Conservation (phyloP, 371 early-diverging fungal species). For the Actinomortierella ambigua region DNA sequence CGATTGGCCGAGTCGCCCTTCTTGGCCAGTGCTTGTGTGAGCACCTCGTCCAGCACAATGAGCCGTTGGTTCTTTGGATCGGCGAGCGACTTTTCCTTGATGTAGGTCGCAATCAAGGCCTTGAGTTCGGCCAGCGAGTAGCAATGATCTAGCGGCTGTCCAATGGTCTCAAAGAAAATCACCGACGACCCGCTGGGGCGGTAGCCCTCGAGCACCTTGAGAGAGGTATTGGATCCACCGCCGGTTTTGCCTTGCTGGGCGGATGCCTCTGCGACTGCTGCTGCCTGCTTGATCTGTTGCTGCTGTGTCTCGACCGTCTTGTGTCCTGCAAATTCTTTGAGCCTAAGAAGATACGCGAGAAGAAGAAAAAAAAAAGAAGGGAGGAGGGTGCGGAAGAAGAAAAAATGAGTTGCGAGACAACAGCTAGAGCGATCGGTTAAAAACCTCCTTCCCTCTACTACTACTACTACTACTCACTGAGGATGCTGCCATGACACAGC, state of each 20-base stretch:
- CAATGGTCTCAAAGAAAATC: slow-evolving; percentile 57
- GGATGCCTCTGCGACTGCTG: slow-evolving; percentile 13
- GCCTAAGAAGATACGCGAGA: slow-evolving; percentile 2
- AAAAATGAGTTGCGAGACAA: too few relatives aligned
- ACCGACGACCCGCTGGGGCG: slow-evolving; percentile 55
- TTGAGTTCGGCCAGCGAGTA: slow-evolving; percentile 64
- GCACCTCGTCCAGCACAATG: slow-evolving; percentile 19
- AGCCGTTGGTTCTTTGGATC: slow-evolving; percentile 67
- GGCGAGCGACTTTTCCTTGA: slow-evolving; percentile 57
- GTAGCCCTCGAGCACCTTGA: slow-evolving; percentile 58
- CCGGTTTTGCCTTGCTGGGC: slow-evolving; percentile 1
- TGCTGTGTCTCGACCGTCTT: slow-evolving; percentile 39
- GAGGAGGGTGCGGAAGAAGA: too few relatives aligned
- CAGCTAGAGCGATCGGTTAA: background rate
- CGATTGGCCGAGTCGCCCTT: slow-evolving; percentile 32
- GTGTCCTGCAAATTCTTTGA: slow-evolving; percentile 28
- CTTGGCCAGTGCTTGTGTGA: slow-evolving; percentile 20
- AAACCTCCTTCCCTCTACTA: too few relatives aligned
- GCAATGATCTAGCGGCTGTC: slow-evolving; percentile 57
- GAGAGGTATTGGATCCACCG: slow-evolving; percentile 3
- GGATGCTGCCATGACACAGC: slow-evolving; percentile 65
- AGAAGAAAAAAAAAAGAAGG: background rate
- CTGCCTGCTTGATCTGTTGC: slow-evolving; percentile 28
- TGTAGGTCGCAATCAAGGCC: slow-evolving; percentile 59
- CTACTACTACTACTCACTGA: slow-evolving; percentile 36